A percentile compares a stretch with the other conserved stretches of the same genome.
Evolutionary conservation across 2,329 filamentous ascomycete species (phyloP).

Genomic region (Xylaria digitata): DNA sequence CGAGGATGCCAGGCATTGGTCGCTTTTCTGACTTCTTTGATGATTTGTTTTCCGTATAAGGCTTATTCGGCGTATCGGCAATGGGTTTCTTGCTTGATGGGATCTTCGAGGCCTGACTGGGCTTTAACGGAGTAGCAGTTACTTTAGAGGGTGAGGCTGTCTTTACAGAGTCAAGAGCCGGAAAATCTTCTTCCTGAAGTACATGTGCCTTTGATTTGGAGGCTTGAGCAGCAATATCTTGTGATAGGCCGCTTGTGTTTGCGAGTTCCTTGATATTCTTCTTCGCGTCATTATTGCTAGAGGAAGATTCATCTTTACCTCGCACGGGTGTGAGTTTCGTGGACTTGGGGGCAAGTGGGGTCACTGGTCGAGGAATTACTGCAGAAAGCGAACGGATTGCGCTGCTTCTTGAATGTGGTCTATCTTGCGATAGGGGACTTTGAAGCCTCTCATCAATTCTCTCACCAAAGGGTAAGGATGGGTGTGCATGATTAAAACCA

Average conservation of each 20-base stretch:
- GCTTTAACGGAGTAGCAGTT: slow-evolving; percentile 50
- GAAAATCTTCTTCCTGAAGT: slow-evolving; percentile 72
- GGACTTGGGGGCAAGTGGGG: slow-evolving; percentile 46
- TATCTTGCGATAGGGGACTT: slow-evolving; percentile 40
- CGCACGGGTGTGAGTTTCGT: slow-evolving; percentile 46
- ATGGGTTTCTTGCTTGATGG: slow-evolving; percentile 45
- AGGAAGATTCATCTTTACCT: slow-evolving; percentile 38
- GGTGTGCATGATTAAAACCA: slow-evolving; percentile 54
- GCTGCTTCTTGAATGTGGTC: slow-evolving; percentile 33
- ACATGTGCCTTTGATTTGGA: slow-evolving; percentile 53
- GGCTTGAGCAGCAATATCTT: slow-evolving; percentile 58
- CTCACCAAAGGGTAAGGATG: slow-evolving; percentile 43
- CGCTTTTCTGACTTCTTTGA: slow-evolving; percentile 48
- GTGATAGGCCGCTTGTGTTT: slow-evolving; percentile 59
- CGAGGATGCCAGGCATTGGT: slow-evolving; percentile 57
- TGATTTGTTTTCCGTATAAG: slow-evolving; percentile 42
- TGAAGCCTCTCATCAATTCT: slow-evolving; percentile 39
- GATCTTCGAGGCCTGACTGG: slow-evolving; percentile 46
- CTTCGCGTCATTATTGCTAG: slow-evolving; percentile 51
- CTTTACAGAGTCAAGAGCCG: slow-evolving; percentile 64
- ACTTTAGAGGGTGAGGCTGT: slow-evolving; percentile 50
- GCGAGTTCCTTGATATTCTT: slow-evolving; percentile 59
- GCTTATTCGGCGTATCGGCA: slow-evolving; percentile 43
- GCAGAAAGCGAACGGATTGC: slow-evolving; percentile 40
- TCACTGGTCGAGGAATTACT: slow-evolving; percentile 49